Conservation (phyloP, 495 filamentous ascomycete genomes). For the Clavariopsis aquatica region DNA sequence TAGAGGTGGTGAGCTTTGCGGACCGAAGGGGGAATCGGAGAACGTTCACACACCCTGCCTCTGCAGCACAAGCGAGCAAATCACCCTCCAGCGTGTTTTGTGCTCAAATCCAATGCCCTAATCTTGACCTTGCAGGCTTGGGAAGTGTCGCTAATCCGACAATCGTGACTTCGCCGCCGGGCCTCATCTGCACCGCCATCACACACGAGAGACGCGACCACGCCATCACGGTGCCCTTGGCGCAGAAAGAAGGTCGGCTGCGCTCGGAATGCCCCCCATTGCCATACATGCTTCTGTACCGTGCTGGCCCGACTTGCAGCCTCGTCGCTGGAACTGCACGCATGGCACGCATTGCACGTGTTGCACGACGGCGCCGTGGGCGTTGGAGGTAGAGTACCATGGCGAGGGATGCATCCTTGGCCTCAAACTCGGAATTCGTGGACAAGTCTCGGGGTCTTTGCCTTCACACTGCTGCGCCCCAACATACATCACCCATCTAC, state of each 20-base stretch:
- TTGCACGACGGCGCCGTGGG: no score
- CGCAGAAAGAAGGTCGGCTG: not conserved
- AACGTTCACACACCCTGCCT: not conserved
- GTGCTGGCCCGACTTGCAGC: not conserved
- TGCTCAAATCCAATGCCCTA: slow-evolving; percentile 9
- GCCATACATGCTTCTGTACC: not conserved
- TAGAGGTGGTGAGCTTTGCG: not conserved
- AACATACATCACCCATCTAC: not conserved
- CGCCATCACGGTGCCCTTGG: not conserved
- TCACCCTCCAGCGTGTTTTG: not conserved
- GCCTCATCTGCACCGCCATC: slow-evolving; percentile 1
- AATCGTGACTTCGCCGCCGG: slow-evolving; percentile 6
- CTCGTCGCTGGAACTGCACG: no score
- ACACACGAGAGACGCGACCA: not conserved
- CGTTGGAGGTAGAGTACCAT: not conserved
- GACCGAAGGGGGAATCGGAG: slow-evolving; percentile 10
- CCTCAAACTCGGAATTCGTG: no score
- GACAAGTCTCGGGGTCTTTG: not conserved
- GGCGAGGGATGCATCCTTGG: not conserved
- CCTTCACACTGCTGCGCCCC: not conserved
- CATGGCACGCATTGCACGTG: no score
- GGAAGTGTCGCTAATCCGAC: not conserved
- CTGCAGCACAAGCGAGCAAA: slow-evolving; percentile 10
- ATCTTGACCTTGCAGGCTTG: not conserved
- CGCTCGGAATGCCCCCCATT: not conserved